Evolutionary conservation across 306 rosid species (phyloP), one percentile per base, ranked within the genome.

Genomic region (Arachis hypogaea): DNA sequence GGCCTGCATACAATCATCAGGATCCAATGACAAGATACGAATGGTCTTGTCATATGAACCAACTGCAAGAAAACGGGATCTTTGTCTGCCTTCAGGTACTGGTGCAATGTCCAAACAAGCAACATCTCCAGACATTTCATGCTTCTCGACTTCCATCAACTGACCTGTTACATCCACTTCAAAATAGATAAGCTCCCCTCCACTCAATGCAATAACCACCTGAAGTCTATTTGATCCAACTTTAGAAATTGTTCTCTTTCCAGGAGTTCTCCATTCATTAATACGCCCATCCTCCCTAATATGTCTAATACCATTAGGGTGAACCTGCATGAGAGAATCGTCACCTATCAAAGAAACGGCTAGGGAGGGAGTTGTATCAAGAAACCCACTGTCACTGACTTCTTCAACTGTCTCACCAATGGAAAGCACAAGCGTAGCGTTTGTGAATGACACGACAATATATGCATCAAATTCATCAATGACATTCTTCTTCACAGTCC

Each of bases 251-350:
- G 95, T 89, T 83, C 95, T 94, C 91, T 92, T 94, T 12, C 95
- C 96, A n/a, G 98, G 97, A 56, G 99, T 90, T 83, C 95, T 90
- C 98, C 99, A 94, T 68, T 94, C 99, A 86, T 90, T 92, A 60
- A 92, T 83, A 82, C 98, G 95, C 36, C 99, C 96, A 80, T 90
- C 93, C 88, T 90, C 97, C 93, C 99, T 94, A n/a, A 94, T 94
- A 78, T 92, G 99, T 85, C 97, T 87, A 65, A 94, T 94, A 65
- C 99, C 99, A 87, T 90, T 94, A 11, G 99, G 99, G 80, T 94
- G 99, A 83, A 94, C 99, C 85, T 94, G 99, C 97, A 94, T 92
- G 62, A 94, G 96, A 75, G 96, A 92, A 87, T 94, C 99, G 56
- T 92, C 96, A 16, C 99, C 99, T 84, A 94, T 89, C 88, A 94